Evolutionary conservation across 2,329 filamentous ascomycete species (phyloP).

Genomic region (Hymenotorrendiella dingleyae): DNA sequence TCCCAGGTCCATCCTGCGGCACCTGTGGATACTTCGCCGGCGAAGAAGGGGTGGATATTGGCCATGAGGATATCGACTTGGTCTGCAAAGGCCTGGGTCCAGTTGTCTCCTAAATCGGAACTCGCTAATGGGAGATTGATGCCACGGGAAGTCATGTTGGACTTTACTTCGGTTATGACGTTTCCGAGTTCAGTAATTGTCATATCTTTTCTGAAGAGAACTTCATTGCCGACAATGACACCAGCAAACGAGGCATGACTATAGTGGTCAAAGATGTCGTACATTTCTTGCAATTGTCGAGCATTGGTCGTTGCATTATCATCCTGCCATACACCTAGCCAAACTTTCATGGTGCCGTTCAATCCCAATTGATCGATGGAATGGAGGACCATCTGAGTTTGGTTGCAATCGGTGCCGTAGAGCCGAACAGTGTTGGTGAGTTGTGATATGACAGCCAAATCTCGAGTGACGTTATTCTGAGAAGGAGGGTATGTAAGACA

Average conservation of each 20-base stretch:
- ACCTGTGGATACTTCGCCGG: constrained; percentile 60
- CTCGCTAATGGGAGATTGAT: constrained; percentile 74
- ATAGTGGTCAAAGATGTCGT: constrained; percentile 69
- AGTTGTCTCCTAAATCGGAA: constrained; percentile 84
- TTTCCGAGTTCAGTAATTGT: constrained; percentile 55
- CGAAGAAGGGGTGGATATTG: constrained; percentile 96
- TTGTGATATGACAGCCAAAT: constrained; percentile 84
- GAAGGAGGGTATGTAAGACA: constrained; percentile 73
- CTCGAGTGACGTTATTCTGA: constrained; percentile 91
- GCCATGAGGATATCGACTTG: constrained; percentile 87
- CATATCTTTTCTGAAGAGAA: constrained; percentile 71
- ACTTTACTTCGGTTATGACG: constrained; percentile 61
- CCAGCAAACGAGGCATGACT: constrained; percentile 66
- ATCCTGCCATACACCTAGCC: constrained; percentile 93
- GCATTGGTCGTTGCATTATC: constrained; percentile 75
- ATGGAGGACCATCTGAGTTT: constrained; percentile 88
- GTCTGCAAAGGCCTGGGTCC: constrained; percentile 63
- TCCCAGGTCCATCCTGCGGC: constrained; percentile 75
- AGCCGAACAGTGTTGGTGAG: constrained; percentile 82
- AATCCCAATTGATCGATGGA: constrained; percentile 71
- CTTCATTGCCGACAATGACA: constrained; percentile 77
- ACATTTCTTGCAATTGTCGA: constrained; percentile 79
- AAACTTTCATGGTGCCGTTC: constrained; percentile 71
- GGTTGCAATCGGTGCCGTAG: constrained; percentile 96
- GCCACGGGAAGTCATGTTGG: constrained; percentile 62